Conservation (phyloP, 1,284 basidiomycete species). For the Pyrrhoderma noxium region DNA sequence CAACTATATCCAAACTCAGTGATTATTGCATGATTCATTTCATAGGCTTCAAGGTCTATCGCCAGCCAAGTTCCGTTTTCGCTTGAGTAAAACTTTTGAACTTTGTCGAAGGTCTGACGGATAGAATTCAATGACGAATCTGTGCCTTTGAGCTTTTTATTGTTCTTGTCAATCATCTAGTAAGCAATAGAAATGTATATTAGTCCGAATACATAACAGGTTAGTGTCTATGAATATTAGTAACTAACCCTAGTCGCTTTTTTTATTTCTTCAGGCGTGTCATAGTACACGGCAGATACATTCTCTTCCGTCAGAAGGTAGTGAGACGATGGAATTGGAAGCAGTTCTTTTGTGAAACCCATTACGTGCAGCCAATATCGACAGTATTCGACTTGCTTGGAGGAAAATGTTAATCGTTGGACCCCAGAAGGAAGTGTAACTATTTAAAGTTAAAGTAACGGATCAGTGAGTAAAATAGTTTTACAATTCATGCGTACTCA, state of each 20-base stretch:
- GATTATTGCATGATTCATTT: constrained; percentile 58
- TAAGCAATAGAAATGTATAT: not conserved
- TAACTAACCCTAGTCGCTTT: constrained; percentile 48
- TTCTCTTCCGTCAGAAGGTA: constrained; percentile 53
- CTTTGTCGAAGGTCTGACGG: constrained; percentile 56
- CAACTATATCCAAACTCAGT: constrained; percentile 74
- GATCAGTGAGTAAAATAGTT: not conserved
- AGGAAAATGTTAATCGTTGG: constrained; percentile 64
- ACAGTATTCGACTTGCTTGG: constrained; percentile 77
- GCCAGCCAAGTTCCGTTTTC: constrained; percentile 64
- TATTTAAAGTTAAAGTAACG: constrained; percentile 3
- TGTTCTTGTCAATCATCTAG: constrained; percentile 71
- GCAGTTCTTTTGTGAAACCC: constrained; percentile 52
- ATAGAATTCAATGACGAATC: constrained; percentile 41
- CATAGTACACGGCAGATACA: constrained; percentile 51
- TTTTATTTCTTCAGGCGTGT: constrained; percentile 45
- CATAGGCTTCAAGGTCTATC: constrained; percentile 77
- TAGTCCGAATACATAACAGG: not conserved
- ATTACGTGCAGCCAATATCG: constrained; percentile 78
- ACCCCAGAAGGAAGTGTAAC: constrained; percentile 7
- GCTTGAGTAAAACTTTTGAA: constrained; percentile 53
- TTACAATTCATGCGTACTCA: constrained; percentile 26
- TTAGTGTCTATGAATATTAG: not conserved
- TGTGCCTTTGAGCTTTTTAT: constrained; percentile 59
- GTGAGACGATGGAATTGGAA: constrained; percentile 67